Evolutionary conservation across 2,329 filamentous ascomycete genomes (phyloP).

Genomic region (Phoma herbarum): DNA sequence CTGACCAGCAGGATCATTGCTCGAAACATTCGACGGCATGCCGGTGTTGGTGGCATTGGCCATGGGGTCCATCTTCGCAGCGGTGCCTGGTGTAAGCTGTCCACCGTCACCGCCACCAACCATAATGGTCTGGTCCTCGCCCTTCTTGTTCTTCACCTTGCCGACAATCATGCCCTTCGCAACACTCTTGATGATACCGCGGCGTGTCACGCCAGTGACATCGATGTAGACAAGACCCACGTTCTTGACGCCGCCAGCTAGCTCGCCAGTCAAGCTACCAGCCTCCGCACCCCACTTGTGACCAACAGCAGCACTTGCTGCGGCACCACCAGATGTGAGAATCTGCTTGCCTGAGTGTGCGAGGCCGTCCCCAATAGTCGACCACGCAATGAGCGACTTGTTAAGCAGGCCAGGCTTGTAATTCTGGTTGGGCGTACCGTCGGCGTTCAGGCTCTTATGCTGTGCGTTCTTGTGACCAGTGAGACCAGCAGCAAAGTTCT

Average conservation of each 20-base stretch:
- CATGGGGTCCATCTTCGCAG: slow-evolving; percentile 49
- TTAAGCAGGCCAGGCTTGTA: slow-evolving; percentile 95
- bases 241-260: slow-evolving; percentile 92
- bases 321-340: slow-evolving; percentile 75
- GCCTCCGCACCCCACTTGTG: slow-evolving; percentile 91
- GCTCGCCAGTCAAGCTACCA: slow-evolving; percentile 74
- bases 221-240: slow-evolving; percentile 98
- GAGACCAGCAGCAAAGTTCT: slow-evolving; percentile 85
- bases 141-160: slow-evolving; percentile 77
- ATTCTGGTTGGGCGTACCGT: slow-evolving; percentile 68
- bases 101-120: slow-evolving; percentile 73
- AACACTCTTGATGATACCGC: slow-evolving; percentile 91
- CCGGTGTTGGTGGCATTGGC: slow-evolving; percentile 42
- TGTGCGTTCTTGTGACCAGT: slow-evolving; percentile 68
- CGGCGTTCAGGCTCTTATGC: slow-evolving; percentile 71
- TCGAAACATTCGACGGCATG: slow-evolving; percentile 37
- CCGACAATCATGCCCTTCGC: slow-evolving; percentile 94
- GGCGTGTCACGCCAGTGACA: slow-evolving; percentile 87
- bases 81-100: slow-evolving; percentile 50
- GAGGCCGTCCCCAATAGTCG: slow-evolving; percentile 91
- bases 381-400: slow-evolving; percentile 96
- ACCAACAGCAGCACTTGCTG: slow-evolving; percentile 86
- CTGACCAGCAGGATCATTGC: slow-evolving; percentile 37
- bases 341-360: slow-evolving; percentile 85
- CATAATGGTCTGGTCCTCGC: slow-evolving; percentile 70